Conservation (phyloP, 225 moss, liverwort and hornwort genomes). For the Bryoerythrophyllum caledonicum region DNA sequence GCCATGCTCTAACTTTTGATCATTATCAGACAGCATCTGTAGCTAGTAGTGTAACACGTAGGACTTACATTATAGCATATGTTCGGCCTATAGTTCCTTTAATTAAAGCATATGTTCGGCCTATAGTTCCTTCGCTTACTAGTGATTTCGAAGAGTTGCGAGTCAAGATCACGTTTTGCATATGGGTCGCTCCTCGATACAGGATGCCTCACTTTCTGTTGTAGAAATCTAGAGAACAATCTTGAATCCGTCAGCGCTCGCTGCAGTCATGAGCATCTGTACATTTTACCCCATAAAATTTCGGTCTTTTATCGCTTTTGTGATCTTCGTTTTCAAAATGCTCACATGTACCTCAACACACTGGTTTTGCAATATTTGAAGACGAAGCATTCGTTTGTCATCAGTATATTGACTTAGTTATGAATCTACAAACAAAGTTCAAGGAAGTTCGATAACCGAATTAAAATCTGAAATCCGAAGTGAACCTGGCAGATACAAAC, state of each 20-base stretch:
- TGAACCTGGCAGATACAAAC: background rate
- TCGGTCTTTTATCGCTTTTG: background rate
- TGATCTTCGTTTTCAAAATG: background rate
- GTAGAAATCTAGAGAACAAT: background rate
- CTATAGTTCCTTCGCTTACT: background rate
- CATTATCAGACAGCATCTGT: background rate
- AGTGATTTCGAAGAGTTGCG: no score
- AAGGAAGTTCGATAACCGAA: background rate
- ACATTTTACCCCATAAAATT: no score
- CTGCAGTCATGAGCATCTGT: background rate
- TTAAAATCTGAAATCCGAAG: background rate
- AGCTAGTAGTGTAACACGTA: background rate
- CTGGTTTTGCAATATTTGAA: background rate
- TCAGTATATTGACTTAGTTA: background rate
- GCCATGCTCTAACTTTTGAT: background rate
- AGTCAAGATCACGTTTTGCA: background rate
- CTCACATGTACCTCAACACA: background rate
- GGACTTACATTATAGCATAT: background rate
- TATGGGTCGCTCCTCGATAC: no score
- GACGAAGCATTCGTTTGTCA: background rate
- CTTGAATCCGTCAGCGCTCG: background rate
- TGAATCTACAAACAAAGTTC: background rate
- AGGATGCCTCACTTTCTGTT: background rate
- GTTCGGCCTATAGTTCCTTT: background rate
- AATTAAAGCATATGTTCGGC: background rate